Conservation (phyloP, 768 basidiomycete genomes). For the Mycena olivaceomarginata region DNA sequence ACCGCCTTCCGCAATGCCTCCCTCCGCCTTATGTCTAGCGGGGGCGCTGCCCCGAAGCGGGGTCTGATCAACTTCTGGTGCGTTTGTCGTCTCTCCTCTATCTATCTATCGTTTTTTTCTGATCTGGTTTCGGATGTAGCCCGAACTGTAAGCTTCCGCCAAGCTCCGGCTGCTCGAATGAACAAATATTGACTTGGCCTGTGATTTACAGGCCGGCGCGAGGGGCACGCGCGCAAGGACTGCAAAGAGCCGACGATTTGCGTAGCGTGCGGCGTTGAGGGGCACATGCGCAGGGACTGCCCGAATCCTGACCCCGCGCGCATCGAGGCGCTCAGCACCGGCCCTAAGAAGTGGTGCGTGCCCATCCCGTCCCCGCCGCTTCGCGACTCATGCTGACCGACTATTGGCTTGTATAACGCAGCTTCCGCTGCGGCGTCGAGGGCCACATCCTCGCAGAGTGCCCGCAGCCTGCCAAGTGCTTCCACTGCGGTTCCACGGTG, state of each 20-base stretch:
- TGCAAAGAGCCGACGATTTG: not conserved
- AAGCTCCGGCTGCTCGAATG: too few relatives aligned
- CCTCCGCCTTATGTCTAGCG: too few relatives aligned
- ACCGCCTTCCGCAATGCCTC: too few relatives aligned
- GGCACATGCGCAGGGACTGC: not conserved
- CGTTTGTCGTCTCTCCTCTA: too few relatives aligned
- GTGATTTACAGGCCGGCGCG: not conserved
- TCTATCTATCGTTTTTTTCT: too few relatives aligned
- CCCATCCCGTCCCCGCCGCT: not conserved
- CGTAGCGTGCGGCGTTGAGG: conserved; percentile 1
- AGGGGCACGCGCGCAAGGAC: not conserved
- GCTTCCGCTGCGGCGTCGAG: conserved; percentile 1
- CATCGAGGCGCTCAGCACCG: not conserved
- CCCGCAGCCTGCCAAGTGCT: not conserved
- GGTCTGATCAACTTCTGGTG: too few relatives aligned
- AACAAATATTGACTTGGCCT: too few relatives aligned
- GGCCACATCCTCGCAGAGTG: not conserved
- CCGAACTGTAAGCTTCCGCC: too few relatives aligned
- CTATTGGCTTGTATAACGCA: not conserved
- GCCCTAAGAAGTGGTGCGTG: not conserved
- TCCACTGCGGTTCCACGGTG: not conserved
- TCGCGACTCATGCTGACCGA: not conserved
- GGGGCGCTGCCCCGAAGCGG: too few relatives aligned
- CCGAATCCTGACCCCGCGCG: not conserved
- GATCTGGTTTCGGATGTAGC: too few relatives aligned